phyloP scores from a whole-genome alignment of 768 basidiomycete species.

The Guyanaporus albipodus region DNA sequence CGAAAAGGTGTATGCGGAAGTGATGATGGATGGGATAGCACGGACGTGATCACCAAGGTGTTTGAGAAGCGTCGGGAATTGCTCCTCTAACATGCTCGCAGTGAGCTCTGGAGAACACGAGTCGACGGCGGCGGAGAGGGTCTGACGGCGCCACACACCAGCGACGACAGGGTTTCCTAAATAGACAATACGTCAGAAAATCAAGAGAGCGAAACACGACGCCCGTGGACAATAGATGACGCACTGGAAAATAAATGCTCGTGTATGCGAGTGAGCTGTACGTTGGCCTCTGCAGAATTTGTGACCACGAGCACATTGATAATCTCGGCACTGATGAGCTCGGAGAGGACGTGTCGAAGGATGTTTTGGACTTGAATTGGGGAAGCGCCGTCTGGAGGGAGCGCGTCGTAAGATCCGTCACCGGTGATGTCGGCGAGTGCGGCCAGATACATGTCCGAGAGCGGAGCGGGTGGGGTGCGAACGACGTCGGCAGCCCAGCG shows the following conservation, averaged over 20 bases:
- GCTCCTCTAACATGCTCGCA: slow-evolving; percentile 61
- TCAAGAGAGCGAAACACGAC: not conserved
- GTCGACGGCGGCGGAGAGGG: slow-evolving; percentile 40
- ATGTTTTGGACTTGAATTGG: slow-evolving; percentile 77
- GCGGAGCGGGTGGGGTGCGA: slow-evolving; percentile 20
- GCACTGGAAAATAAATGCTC: slow-evolving; percentile 82
- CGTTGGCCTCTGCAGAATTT: slow-evolving; percentile 78
- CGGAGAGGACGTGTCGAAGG: slow-evolving; percentile 76
- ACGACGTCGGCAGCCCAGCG: slow-evolving; percentile 57
- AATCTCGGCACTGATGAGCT: slow-evolving; percentile 69
- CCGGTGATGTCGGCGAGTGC: slow-evolving; percentile 56
- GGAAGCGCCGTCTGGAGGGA: slow-evolving; percentile 39
- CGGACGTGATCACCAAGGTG: slow-evolving; percentile 43
- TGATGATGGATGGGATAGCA: slow-evolving; percentile 56
- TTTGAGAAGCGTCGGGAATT: slow-evolving; percentile 61
- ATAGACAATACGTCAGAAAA: not conserved
- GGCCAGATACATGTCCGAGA: slow-evolving; percentile 53
- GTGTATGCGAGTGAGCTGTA: slow-evolving; percentile 81
- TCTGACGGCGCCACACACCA: slow-evolving; percentile 64
- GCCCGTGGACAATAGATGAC: slow-evolving; percentile 25
- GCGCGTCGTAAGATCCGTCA: slow-evolving; percentile 37
- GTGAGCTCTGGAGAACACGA: slow-evolving; percentile 69
- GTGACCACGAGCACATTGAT: slow-evolving; percentile 86
- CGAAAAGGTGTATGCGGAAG: slow-evolving; percentile 73
- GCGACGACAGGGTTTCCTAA: slow-evolving; percentile 86